These are phyloP conservation scores for Colletotrichum siamense DNA, from an alignment of 2,329 filamentous ascomycete genomes.

Conservation along the genomic window DNA sequence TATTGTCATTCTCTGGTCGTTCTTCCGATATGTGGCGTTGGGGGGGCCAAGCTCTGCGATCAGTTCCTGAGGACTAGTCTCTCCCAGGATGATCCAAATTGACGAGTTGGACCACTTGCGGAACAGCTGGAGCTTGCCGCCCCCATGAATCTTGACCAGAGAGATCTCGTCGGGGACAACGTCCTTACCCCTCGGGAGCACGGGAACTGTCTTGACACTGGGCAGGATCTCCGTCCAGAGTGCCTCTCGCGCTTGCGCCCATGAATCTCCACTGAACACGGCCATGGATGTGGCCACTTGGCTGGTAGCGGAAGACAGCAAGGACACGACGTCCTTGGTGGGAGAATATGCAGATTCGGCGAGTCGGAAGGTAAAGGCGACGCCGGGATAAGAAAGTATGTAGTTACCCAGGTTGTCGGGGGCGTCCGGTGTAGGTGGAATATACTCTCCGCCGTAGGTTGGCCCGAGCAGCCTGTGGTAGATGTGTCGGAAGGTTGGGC, in stretches of 20 bases:
- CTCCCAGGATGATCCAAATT: constrained; percentile 77
- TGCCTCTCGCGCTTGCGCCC: constrained; percentile 79
- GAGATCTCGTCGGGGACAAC: constrained; percentile 89
- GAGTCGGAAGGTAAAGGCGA: constrained; percentile 91
- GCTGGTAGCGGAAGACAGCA: constrained; percentile 77
- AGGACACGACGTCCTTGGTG: constrained; percentile 80
- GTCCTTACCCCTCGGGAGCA: constrained; percentile 76
- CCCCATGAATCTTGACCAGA: constrained; percentile 76
- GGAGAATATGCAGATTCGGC: constrained; percentile 76
- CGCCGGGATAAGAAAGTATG: constrained; percentile 90
- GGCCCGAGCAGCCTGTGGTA: constrained; percentile 94
- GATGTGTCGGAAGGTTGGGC: constrained; percentile 85
- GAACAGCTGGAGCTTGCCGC: constrained; percentile 78
- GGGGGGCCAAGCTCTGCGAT: constrained; percentile 91
- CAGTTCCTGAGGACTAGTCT: constrained; percentile 91
- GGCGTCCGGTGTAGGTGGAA: constrained; percentile 63
- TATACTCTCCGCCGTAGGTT: constrained; percentile 92
- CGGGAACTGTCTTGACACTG: constrained; percentile 74
- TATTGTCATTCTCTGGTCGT: constrained; percentile 86
- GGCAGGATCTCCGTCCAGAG: constrained; percentile 79
- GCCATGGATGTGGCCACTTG: constrained; percentile 86
- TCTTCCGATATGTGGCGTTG: constrained; percentile 92
- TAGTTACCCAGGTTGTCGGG: constrained; percentile 73
- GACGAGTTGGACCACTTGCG: constrained; percentile 71
- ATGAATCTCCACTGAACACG: constrained; percentile 88